Conservation (phyloP, 2,329 filamentous ascomycete species). For the Lasiodiplodia citricola region DNA sequence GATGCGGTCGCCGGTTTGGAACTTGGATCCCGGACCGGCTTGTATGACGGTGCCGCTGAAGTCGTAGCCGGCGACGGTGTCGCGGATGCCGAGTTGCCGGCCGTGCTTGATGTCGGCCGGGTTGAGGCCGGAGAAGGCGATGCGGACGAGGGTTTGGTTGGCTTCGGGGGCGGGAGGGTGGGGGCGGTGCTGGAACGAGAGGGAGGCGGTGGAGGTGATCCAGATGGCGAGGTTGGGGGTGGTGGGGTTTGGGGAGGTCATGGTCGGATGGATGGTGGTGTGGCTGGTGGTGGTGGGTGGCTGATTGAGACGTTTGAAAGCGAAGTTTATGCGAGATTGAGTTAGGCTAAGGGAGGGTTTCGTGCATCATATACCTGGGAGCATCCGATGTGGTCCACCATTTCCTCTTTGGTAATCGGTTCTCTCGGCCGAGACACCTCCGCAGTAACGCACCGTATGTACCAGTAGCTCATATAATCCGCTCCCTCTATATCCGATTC, state of each 20-base stretch:
- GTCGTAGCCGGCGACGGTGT: slow-evolving; percentile 27
- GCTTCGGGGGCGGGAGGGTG: background rate
- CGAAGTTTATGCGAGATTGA: too few species aligned
- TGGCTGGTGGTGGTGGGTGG: too few species aligned
- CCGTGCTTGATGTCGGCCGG: slow-evolving; percentile 27
- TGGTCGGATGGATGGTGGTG: background rate
- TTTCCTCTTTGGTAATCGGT: too few species aligned
- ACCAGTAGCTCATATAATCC: too few species aligned
- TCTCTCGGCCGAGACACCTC: background rate
- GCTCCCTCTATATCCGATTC: too few species aligned
- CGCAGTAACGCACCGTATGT: background rate
- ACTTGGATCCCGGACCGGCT: background rate
- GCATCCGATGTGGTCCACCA: background rate
- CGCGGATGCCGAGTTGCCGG: slow-evolving; percentile 17
- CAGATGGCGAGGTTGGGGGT: background rate
- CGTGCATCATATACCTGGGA: background rate
- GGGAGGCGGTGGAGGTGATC: background rate
- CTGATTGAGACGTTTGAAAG: too few species aligned
- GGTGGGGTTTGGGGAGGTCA: background rate
- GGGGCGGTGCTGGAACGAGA: background rate
- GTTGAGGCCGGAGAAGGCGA: slow-evolving; percentile 12
- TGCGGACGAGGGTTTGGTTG: background rate
- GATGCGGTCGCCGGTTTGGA: slow-evolving; percentile 41
- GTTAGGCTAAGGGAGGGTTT: too few species aligned
- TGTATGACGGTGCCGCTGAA: slow-evolving; percentile 24